Base-by-base conservation (phyloP, 768 basidiomycete species). In the Tephrocybe sp. region DNA sequence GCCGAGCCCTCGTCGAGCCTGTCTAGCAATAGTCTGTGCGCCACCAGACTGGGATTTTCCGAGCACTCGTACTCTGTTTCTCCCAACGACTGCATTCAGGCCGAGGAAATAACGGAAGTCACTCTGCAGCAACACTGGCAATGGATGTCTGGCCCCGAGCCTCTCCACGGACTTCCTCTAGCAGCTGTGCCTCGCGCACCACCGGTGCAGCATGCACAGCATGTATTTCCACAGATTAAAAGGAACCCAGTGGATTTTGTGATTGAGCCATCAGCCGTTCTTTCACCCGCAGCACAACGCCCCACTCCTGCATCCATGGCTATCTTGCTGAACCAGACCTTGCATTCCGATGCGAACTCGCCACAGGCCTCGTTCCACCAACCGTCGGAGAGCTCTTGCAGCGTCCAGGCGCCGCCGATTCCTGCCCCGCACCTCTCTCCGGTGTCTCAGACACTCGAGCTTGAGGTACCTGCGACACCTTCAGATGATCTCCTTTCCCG, bases 241-340 rank as follows among this genome's bases (percentile, higher is more conserved):
- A 63, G 59, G 54, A 52, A 57, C 41, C 44, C 58, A 48, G 42
- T 55, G 8, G 25, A 50, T 40, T 51, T 49, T 48, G 9, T 20
- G 25, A 46, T 37, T 10, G 53, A 55, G 45, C 17, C 52, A 51
- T 59, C 69, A 44, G 57, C 49, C 47, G 64, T 68, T 42, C 65
- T 65, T 50, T 68, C 72, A 38, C 71, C 72, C 47, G 64, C 70
- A 38, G 68, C 72, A 41, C 73, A 72, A 55, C 62, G 73, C n/a
- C 73, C 74, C 50, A 76, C 76, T 11, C 75, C 75, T 53, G 74
- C 74, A 56, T 71, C 74, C 36, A 76, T 77, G 76, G 73, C 76
- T 45, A 65, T 75, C 45, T 62, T 73, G 57, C 68, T 75, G 50
- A 73, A 71, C 58, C 71, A 69, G 25, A 64, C 62, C 55, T 62